phyloP scores from a whole-genome alignment of 108 stramenopile genomes.

The Cyclostephanos tholiformis region DNA sequence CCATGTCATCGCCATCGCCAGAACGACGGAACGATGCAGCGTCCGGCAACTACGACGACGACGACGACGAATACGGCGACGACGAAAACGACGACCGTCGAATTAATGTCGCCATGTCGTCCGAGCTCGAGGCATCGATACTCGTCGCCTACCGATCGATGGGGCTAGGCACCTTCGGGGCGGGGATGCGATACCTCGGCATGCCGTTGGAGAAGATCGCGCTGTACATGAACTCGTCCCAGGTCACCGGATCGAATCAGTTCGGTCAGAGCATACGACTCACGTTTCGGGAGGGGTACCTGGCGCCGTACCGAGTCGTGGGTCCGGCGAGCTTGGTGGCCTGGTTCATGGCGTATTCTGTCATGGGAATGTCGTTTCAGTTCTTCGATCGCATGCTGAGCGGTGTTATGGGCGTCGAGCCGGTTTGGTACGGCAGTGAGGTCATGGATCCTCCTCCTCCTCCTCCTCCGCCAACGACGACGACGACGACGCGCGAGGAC shows the following conservation, averaged over 20 bases:
- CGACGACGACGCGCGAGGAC: not conserved
- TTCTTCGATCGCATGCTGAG: slow-evolving; percentile 61
- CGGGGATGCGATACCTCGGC: slow-evolving; percentile 63
- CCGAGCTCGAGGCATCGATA: slow-evolving; percentile 44
- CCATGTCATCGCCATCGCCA: not conserved
- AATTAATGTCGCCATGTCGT: slow-evolving; percentile 1
- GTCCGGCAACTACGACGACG: too few relatives aligned
- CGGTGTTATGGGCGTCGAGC: slow-evolving; percentile 49
- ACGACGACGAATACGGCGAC: not conserved
- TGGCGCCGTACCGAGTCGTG: slow-evolving; percentile 74
- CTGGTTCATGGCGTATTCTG: slow-evolving; percentile 78
- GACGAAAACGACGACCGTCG: not conserved
- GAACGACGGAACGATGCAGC: not conserved
- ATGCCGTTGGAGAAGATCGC: slow-evolving; percentile 86
- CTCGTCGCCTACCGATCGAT: slow-evolving; percentile 72
- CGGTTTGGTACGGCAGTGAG: slow-evolving; percentile 65
- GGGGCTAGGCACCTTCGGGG: slow-evolving; percentile 72
- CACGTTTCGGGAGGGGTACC: slow-evolving; percentile 56
- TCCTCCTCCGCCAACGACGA: not conserved
- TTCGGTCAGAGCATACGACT: slow-evolving; percentile 57
- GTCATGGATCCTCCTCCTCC: slow-evolving; percentile 59
- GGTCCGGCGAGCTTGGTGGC: slow-evolving; percentile 65
- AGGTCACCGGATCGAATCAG: slow-evolving; percentile 64
- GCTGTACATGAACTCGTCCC: slow-evolving; percentile 73
- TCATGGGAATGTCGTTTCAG: slow-evolving; percentile 80